These are phyloP conservation scores for Shiraia bambusicola DNA, from an alignment of 2,329 filamentous ascomycete species.

Conservation along the genomic window DNA sequence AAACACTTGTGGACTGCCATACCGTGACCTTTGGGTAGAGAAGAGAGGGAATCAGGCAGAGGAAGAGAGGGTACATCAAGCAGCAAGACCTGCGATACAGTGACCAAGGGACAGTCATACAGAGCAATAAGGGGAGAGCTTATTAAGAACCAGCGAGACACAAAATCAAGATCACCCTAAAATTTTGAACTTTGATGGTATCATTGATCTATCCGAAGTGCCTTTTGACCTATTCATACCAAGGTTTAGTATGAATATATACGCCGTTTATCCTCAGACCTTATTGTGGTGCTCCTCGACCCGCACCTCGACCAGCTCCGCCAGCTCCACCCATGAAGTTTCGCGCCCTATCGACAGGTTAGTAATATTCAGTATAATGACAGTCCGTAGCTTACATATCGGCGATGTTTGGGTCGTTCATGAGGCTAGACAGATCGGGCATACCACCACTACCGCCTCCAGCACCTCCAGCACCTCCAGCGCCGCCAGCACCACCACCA, in stretches of 20 bases:
- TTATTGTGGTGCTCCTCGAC: constrained; percentile 23
- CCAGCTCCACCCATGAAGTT: constrained; percentile 63
- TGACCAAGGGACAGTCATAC: too few relatives aligned
- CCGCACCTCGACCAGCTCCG: constrained; percentile 24
- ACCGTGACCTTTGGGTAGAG: too few relatives aligned
- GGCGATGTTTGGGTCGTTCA: constrained; percentile 89
- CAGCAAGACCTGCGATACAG: too few relatives aligned
- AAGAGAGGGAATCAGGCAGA: too few relatives aligned
- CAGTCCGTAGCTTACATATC: constrained; percentile 72
- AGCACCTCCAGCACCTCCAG: constrained; percentile 63
- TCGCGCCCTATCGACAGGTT: constrained; percentile 53
- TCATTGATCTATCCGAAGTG: too few relatives aligned
- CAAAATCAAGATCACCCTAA: too few relatives aligned
- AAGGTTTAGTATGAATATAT: too few relatives aligned
- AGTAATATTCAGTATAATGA: constrained; percentile 5
- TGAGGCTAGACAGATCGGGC: constrained; percentile 81
- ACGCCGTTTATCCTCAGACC: not conserved
- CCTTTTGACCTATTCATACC: too few relatives aligned
- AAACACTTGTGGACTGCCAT: too few relatives aligned
- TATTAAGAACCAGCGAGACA: too few relatives aligned
- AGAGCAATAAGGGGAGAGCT: too few relatives aligned
- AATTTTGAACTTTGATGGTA: not conserved
- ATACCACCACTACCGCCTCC: constrained; percentile 77
- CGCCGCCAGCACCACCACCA: constrained; percentile 40
- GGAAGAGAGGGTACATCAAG: too few relatives aligned